Evolutionary conservation across 306 rosid species (phyloP).

Genomic region (Corylus heterophylla): DNA sequence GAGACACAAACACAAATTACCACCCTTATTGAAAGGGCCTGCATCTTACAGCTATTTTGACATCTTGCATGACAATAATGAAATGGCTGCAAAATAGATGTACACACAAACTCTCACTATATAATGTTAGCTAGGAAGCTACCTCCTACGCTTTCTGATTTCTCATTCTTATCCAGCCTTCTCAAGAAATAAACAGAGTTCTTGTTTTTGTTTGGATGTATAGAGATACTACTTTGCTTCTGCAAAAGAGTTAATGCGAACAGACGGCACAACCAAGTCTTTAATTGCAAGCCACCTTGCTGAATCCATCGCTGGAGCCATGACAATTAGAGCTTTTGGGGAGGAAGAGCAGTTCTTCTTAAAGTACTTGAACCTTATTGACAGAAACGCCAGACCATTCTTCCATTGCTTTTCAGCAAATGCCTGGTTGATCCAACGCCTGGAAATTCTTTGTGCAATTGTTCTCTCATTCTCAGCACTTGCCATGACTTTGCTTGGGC

Average conservation of each 20-base stretch:
- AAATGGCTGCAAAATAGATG: not conserved
- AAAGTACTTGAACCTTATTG: slow-evolving; percentile 25
- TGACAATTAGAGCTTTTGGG: slow-evolving; percentile 37
- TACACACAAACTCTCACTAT: not conserved
- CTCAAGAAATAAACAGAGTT: too few species aligned
- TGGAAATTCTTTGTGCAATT: slow-evolving; percentile 31
- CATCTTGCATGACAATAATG: not conserved
- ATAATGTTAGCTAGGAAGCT: not conserved
- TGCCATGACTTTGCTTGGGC: slow-evolving; percentile 18
- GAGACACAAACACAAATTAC: too few species aligned
- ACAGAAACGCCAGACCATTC: slow-evolving; percentile 25
- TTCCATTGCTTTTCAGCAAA: slow-evolving; percentile 34
- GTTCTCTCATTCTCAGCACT: slow-evolving; percentile 30
- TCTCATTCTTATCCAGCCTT: too few species aligned
- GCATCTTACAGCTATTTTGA: not conserved
- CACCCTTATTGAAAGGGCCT: not conserved
- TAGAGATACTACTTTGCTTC: slow-evolving; percentile 30
- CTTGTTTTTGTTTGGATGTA: not conserved
- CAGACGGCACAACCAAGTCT: slow-evolving; percentile 36
- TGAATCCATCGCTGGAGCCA: slow-evolving; percentile 34
- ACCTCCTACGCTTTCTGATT: not conserved
- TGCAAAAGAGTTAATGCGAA: slow-evolving; percentile 39
- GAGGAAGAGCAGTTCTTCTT: slow-evolving; percentile 20
- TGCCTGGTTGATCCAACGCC: slow-evolving; percentile 34
- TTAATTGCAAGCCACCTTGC: slow-evolving; percentile 32